Evolutionary conservation across 208 protist species (phyloP).

Genomic region (Trypanosoma cruzi): DNA sequence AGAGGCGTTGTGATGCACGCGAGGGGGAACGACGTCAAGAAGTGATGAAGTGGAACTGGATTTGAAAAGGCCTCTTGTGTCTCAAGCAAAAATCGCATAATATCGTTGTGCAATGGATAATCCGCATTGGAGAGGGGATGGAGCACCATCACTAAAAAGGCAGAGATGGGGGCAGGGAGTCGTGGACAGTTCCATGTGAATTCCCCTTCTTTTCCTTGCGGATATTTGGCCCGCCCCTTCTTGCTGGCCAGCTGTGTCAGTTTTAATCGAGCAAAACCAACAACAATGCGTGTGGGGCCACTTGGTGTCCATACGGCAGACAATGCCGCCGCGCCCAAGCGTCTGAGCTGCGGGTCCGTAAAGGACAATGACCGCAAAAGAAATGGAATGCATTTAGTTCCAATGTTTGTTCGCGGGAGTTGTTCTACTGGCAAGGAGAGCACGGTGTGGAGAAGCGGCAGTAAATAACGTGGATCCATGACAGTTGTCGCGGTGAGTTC

Average conservation of each 20-base stretch:
- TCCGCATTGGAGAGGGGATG: slow-evolving; percentile 49
- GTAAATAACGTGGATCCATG: slow-evolving; percentile 81
- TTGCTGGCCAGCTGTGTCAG: slow-evolving; percentile 52
- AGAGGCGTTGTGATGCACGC: slow-evolving; percentile 66
- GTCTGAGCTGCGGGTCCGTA: slow-evolving; percentile 50
- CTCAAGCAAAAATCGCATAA: slow-evolving; percentile 68
- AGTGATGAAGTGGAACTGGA: slow-evolving; percentile 64
- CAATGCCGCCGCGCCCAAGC: slow-evolving; percentile 49
- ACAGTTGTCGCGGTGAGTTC: slow-evolving; percentile 26
- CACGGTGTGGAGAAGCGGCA: slow-evolving; percentile 82
- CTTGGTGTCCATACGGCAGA: slow-evolving; percentile 52
- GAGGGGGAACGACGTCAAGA: slow-evolving; percentile 65
- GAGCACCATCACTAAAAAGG: slow-evolving; percentile 63
- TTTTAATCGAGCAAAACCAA: slow-evolving; percentile 77
- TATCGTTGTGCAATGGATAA: slow-evolving; percentile 75
- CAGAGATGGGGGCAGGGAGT: slow-evolving; percentile 69
- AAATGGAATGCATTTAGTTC: slow-evolving; percentile 56
- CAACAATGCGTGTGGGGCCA: slow-evolving; percentile 54
- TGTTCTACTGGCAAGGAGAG: slow-evolving; percentile 46
- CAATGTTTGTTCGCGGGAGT: slow-evolving; percentile 40
- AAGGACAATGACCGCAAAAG: slow-evolving; percentile 77
- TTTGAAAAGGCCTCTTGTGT: slow-evolving; percentile 43
- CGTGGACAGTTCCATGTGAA: slow-evolving; percentile 39
- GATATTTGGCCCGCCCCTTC: neutral
- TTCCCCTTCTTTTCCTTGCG: neutral